phyloP scores from a whole-genome alignment of 2,329 filamentous ascomycete genomes.

The Cordyceps pruinosa region DNA sequence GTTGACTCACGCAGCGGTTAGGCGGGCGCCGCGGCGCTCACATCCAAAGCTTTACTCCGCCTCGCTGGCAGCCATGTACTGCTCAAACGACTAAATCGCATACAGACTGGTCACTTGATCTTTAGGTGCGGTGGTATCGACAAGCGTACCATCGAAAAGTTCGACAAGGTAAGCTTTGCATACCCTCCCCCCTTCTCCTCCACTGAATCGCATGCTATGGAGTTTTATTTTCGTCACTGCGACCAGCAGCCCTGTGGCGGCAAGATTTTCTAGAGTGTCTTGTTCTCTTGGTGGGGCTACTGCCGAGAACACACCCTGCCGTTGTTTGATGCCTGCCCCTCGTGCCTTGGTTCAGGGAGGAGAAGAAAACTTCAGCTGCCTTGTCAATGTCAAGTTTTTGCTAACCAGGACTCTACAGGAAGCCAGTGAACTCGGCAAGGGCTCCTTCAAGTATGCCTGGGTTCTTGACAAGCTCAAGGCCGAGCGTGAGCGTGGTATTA shows the following conservation, averaged over 20 bases:
- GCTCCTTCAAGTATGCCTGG: slow-evolving; percentile 99
- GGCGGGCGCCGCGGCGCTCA: background rate
- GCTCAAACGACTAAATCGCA: slow-evolving; percentile 22
- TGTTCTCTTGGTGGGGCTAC: slow-evolving; percentile 19
- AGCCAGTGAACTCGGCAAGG: slow-evolving; percentile 98
- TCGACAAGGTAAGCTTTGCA: slow-evolving; percentile 82
- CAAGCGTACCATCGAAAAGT: slow-evolving; percentile 99
- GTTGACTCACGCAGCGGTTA: slow-evolving; percentile 24
- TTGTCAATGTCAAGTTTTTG: background rate
- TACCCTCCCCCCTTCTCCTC: background rate
- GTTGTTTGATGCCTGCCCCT: background rate
- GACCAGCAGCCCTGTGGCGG: slow-evolving; percentile 15
- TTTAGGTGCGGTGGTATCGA: slow-evolving; percentile 99
- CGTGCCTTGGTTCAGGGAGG: background rate
- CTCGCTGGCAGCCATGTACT: background rate
- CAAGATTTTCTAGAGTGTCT: slow-evolving; percentile 19
- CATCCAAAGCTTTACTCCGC: slow-evolving; percentile 13
- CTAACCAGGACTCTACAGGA: slow-evolving; percentile 52
- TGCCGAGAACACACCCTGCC: slow-evolving; percentile 12
- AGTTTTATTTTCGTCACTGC: slow-evolving; percentile 19
- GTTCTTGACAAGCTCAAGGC: slow-evolving; percentile 99
- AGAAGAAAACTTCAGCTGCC: background rate
- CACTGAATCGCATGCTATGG: background rate
- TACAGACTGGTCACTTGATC: slow-evolving; percentile 80
- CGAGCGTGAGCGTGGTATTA: slow-evolving; percentile 99